Base-by-base conservation (phyloP, 306 rosid species). In the Quercus ilex region DNA sequence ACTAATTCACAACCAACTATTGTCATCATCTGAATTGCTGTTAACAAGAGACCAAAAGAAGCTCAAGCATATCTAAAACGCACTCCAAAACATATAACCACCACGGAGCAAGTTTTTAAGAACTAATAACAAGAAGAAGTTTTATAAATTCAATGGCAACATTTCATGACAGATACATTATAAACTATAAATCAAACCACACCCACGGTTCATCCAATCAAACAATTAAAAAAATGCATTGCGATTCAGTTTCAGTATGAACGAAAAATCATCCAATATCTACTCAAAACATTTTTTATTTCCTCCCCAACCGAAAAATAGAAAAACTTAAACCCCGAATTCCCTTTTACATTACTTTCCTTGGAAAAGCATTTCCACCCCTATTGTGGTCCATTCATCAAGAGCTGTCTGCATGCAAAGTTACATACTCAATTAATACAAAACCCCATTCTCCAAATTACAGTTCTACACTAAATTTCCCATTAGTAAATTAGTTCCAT, bases 1-100 rank as follows among this genome's bases (percentile, higher is more conserved):
- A 63, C 81, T 53, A 35, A 71, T 74, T 76, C 43, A 63, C 84
- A 78, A 62, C 46, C 46, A 38, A 74, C 2, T 46, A 56, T 19
- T n/a, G 60, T 21, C 71, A 26, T 9, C 35, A 19, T 19, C 43
- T 18, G 15, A 67, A 67, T 67, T 6, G 51, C 71, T 3, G 51
- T 17, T 67, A 67, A 67, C 10, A 67, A 3, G 43, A 19, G 18
- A 3, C n/a, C 3, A 64, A 65, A 67, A 33, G 10, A 9, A 33
- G 19, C 10, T 67, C 38, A 67, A 17, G 25, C 19, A 4, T 18
- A 15, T 18, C 49, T 30, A 67, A 67, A 67, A 67, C 25, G 25
- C 30, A 26, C 41, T 63, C 20, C 69, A 13, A 14, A 6, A 13
- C 6, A 26, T n/a, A 63, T 5, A 63, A 26, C 20, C 69, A 13